Evolutionary conservation across 306 rosid genomes (phyloP).

Genomic region (Dicorynia guianensis): DNA sequence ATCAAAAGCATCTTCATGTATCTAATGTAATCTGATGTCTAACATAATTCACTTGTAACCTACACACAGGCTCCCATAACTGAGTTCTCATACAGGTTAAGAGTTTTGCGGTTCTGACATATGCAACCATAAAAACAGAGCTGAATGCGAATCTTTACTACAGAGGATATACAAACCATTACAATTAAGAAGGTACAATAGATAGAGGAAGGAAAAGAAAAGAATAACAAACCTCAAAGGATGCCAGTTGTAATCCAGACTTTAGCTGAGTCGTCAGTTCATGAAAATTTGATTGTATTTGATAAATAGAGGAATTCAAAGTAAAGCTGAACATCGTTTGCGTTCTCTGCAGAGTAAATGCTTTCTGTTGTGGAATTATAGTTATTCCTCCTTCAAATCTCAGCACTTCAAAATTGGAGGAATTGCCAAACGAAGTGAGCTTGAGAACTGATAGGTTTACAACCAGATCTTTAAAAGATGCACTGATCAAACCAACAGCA

Average conservation of each 20-base stretch:
- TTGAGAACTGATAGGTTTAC: conserved; percentile 46
- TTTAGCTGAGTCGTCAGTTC: conserved; percentile 67
- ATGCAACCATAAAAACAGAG: neutral
- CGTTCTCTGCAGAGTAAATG: conserved; percentile 70
- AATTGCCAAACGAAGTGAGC: conserved; percentile 61
- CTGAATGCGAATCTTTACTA: neutral
- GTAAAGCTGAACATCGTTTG: conserved; percentile 71
- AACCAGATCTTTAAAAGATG: conserved; percentile 52
- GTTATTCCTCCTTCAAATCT: conserved; percentile 82
- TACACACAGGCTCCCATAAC: neutral
- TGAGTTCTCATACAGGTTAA: conserved; percentile 21
- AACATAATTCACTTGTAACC: conserved; percentile 2
- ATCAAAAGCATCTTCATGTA: conserved; percentile 16
- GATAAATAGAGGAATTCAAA: conserved; percentile 68
- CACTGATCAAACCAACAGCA: conserved; percentile 59
- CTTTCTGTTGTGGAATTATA: conserved; percentile 63
- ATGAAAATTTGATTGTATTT: conserved; percentile 64
- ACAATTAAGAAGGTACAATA: neutral
- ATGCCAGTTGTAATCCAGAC: conserved; percentile 67
- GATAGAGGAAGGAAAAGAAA: conserved; percentile 12
- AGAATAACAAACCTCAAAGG: conserved; percentile 67
- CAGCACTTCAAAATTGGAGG: conserved; percentile 65
- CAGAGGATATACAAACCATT: conserved; percentile 7
- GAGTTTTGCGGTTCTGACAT: neutral
- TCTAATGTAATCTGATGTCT: neutral